Percentiles rank a stretch among this genome's conserved stretches.
Evolutionary conservation across 345 rosid genomes (phyloP).

Genomic region (Linum tenue): DNA sequence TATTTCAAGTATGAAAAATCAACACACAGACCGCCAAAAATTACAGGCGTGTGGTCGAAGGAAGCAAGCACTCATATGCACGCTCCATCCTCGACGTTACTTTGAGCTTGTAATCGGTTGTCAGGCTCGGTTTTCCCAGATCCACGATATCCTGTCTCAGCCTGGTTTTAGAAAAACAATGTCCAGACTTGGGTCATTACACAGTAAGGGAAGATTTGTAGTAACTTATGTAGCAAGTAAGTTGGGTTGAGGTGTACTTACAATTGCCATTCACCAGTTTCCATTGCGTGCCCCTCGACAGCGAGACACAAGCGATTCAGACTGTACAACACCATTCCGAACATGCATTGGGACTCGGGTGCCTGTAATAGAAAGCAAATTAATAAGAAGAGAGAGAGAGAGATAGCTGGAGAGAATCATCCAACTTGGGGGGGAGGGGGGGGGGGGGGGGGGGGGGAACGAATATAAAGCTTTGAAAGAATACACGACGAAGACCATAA

Average conservation of each 20-base stretch:
- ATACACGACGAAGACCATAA: background rate
- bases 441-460: background rate
- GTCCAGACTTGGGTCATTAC: background rate
- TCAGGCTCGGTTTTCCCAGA: slow-evolving; percentile 59
- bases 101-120: slow-evolving; percentile 49
- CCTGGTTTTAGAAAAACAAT: slow-evolving; percentile 24
- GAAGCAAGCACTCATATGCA: slow-evolving; percentile 75
- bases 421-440: background rate
- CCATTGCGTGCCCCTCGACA: slow-evolving; percentile 61
- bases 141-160: slow-evolving; percentile 72
- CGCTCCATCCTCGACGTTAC: slow-evolving; percentile 55
- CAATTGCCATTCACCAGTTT: slow-evolving; percentile 84
- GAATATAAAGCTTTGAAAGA: no score
- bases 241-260: slow-evolving; percentile 23
- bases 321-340: slow-evolving; percentile 63
- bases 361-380: slow-evolving; percentile 33
- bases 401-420: background rate
- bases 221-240: background rate
- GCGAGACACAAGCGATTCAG: slow-evolving; percentile 63
- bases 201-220: no score
- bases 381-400: background rate
- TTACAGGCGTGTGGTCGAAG: slow-evolving; percentile 43
- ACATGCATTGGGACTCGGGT: slow-evolving; percentile 63
- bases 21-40: background rate
- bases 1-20: no score